phyloP scores from a whole-genome alignment of 1,284 basidiomycete genomes.

The Sporisorium iseilematis-ciliati region DNA sequence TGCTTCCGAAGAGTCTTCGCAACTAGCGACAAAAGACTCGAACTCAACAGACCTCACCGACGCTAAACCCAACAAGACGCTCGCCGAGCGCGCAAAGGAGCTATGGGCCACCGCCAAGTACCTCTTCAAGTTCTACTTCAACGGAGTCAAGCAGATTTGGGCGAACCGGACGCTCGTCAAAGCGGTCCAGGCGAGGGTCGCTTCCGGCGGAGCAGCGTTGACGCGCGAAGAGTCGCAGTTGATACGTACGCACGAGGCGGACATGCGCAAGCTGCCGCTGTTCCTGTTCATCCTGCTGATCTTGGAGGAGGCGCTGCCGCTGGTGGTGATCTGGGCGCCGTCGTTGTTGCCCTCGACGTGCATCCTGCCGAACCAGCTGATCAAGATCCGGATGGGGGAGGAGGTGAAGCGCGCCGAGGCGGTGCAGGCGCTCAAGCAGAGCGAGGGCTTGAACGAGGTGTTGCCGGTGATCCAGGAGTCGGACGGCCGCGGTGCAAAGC shows the following conservation, averaged over 20 bases:
- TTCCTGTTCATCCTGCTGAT: slow-evolving; percentile 82
- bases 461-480: slow-evolving; percentile 20
- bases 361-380: slow-evolving; percentile 83
- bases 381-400: slow-evolving; percentile 61
- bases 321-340: slow-evolving; percentile 87
- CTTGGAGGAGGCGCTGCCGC: slow-evolving; percentile 83
- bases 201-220: slow-evolving; percentile 29
- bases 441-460: slow-evolving; percentile 34
- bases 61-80: slow-evolving; percentile 25
- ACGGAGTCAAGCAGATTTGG: slow-evolving; percentile 69
- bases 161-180: slow-evolving; percentile 55
- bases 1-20: slow-evolving; percentile 12
- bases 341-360: slow-evolving; percentile 87
- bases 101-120: slow-evolving; percentile 64
- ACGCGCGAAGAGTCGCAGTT: slow-evolving; percentile 58
- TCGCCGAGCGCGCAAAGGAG: slow-evolving; percentile 43
- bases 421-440: slow-evolving; percentile 24
- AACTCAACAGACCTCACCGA: slow-evolving; percentile 12
- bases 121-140: slow-evolving; percentile 67
- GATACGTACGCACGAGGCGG: slow-evolving; percentile 55
- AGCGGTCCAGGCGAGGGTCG: slow-evolving; percentile 39
- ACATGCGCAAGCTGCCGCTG: slow-evolving; percentile 78
- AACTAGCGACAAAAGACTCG: slow-evolving; percentile 14
- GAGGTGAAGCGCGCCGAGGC: slow-evolving; percentile 57
- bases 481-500: neutral